Conservation (phyloP, 2,329 filamentous ascomycete genomes). For the Diplodia scrobiculata region DNA sequence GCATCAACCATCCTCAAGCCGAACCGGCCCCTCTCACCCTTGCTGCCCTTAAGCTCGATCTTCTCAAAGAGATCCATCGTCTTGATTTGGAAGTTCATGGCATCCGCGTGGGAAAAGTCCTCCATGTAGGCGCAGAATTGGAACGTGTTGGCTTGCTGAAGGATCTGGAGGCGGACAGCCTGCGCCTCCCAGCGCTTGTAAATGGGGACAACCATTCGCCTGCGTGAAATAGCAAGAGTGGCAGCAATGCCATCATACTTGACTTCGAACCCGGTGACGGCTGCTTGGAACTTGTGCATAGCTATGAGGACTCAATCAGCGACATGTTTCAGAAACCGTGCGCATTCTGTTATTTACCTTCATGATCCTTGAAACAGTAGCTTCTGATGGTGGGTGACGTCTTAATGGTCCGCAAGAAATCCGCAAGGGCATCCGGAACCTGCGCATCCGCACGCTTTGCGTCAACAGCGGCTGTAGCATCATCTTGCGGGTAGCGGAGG, state of each 20-base stretch:
- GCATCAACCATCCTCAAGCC: conserved; percentile 78
- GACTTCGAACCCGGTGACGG: conserved; percentile 78
- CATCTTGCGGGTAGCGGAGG: conserved; percentile 69
- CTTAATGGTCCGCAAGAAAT: conserved; percentile 62
- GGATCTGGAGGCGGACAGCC: conserved; percentile 76
- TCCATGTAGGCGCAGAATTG: conserved; percentile 87
- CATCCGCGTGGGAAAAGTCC: conserved; percentile 81
- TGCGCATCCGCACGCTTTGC: conserved; percentile 40
- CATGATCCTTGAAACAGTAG: conserved; percentile 53
- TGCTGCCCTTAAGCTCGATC: conserved; percentile 44
- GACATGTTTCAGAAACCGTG: neutral
- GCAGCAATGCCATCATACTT: conserved; percentile 59
- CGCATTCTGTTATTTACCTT: conserved; percentile 21
- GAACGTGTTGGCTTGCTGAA: conserved; percentile 71
- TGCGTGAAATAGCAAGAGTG: conserved; percentile 77
- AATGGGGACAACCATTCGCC: conserved; percentile 86
- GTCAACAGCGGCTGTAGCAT: conserved; percentile 73
- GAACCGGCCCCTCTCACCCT: conserved; percentile 34
- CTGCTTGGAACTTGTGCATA: conserved; percentile 75
- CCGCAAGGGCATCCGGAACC: conserved; percentile 62
- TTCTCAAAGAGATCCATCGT: conserved; percentile 80
- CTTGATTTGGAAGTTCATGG: conserved; percentile 86
- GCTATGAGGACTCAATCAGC: conserved; percentile 42
- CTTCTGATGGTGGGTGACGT: conserved; percentile 68
- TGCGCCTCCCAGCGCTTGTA: conserved; percentile 92